Evolutionary conservation across 805 yeast species (phyloP), one percentile per base, ranked within the genome.

Genomic region (Ogataea populi-albae): DNA sequence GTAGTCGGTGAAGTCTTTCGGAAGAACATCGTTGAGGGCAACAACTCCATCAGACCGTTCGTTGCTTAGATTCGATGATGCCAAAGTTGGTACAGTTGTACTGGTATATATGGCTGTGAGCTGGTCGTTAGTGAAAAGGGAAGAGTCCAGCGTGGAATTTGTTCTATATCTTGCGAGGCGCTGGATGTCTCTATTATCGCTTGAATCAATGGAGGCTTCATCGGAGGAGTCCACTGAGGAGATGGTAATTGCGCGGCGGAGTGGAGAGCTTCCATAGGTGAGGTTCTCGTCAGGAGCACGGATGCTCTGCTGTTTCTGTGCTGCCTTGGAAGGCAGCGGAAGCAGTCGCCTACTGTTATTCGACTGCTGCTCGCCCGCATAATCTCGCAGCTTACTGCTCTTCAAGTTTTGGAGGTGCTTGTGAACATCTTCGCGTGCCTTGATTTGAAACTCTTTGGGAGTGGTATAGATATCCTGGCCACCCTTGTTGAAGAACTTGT

Each of bases 1-100:
- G 74, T 77, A 75, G 47, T 75, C 79, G 15, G 60, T 50, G 47
- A 68, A 79, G 18, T 62, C 61, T 11, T 54, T 54, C 1, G 85
- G 85, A n/a, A 79, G 46, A 0, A 75, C 78, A 17, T 75, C 71
- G 33, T 69, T 64, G 20, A 78, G 52, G 1, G 69, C 29, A 2
- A 59, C 35, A 10, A 30, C 38, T 1, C 54, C 51, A 10, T 40
- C 23, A 32, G 31, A 22, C 21, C 11, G 30, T 12, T 27, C 30
- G 21, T 27, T 27, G 8, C 30, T 21, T 7, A 27, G 21, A 10
- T 27, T 10, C 21, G 30, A 15, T 12, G 37, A 34, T 4, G 34
- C 23, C 17, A 43, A 35, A 1, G 52, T 41, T 5, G 57, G 50
- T 4, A 41, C 31, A 1, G 52, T 44, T 11, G 59, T 51, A 24